Base-by-base conservation (phyloP, 306 rosid genomes). In the Cucumis hystrix region DNA sequence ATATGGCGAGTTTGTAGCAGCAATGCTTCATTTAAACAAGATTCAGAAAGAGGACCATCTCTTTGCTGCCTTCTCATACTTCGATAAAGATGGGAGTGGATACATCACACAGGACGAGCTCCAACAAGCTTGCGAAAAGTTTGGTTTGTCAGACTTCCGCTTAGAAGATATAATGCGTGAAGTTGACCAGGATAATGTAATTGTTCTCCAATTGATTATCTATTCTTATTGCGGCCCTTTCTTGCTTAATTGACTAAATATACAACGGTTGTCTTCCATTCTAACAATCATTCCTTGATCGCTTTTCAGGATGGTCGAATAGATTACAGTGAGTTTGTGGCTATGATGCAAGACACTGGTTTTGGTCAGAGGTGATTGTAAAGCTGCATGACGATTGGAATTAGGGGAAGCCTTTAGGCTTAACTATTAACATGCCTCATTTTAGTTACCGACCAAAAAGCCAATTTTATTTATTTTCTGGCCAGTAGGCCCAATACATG, bases 21-120 rank as follows among this genome's bases (percentile, higher is more conserved):
- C 97, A 55, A 95, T 95, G 99, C 90, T 95, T 55, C 93, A 92
- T 80, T 85, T 92, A 80, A 95, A 91, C 90, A 88, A 92, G 86
- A 39, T 95, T 78, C 97, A 92, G 82, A 89, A 85, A 87, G 97
- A 95, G 83, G 99, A 95, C 83, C 96, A 87, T 74, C 88, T 95
- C 75, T 95, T 51, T 84, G 88, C 97, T 40, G 96, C 99, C 70
- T 95, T 95, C 81, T 79, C 91, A 4, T 95, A 95, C 83, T 88
- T 95, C 69, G 99, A 95, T 87, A 88, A 84, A 87, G 99, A 95
- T 84, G 93, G 96, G 3, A 95, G 99, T 78, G 99, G 99, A 59
- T 92, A 92, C 85, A 95, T 95, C 35, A 92, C 99, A 41, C 79
- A 61, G 49, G 99, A 95, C 78, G 99, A 95, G 86, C 97, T 95